Evolutionary conservation across 2,329 filamentous ascomycete species (phyloP), one percentile per base, ranked within the genome.

Genomic region (Fusarium kyushuense): DNA sequence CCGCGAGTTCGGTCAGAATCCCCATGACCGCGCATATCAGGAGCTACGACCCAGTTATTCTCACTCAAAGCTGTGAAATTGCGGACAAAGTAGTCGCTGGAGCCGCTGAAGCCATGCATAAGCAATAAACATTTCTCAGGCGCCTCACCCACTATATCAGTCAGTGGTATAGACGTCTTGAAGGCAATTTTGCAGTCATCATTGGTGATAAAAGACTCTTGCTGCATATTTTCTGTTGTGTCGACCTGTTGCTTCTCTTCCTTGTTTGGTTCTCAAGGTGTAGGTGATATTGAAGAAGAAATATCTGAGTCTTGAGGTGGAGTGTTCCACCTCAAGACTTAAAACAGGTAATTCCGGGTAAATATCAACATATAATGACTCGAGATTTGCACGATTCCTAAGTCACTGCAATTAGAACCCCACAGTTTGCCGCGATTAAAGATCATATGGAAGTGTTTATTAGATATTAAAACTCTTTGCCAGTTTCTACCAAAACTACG

Each of bases 81-180:
- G 27, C 68, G 69, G 38, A 48, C 30, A 29, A 74, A 74, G 51
- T 74, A 74, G 46, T 74, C 72, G 42, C 72, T 72, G 13, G 72
- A 74, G 29, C 72, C 72, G 33, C 72, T 74, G 69, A 74, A 74
- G 30, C 72, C 72, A 45, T 74, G 72, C 71, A 74, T 74, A 45
- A 74, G 70, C 40, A 74, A 25, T 23, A 74, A 62, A 42, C 72
- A 74, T 53, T 56, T 69, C 40, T 30, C 33, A 33, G 53, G 33
- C 54, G 53, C 30, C 36, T 29, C 48, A 49, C 27, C 48, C 47
- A 42, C 23, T 38, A 43, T 19, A 59, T 49, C 54, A 27, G 53
- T 46, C 23, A 74, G 48, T 21, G 63, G 69, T 10, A 72, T 21
- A 11, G 72, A 74, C 12, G 72, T 65, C 43, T 72, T 63, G 13